These are phyloP conservation scores for Phytophthora chlamydospora DNA, from an alignment of 352 stramenopile genomes.

Conservation along the genomic window DNA sequence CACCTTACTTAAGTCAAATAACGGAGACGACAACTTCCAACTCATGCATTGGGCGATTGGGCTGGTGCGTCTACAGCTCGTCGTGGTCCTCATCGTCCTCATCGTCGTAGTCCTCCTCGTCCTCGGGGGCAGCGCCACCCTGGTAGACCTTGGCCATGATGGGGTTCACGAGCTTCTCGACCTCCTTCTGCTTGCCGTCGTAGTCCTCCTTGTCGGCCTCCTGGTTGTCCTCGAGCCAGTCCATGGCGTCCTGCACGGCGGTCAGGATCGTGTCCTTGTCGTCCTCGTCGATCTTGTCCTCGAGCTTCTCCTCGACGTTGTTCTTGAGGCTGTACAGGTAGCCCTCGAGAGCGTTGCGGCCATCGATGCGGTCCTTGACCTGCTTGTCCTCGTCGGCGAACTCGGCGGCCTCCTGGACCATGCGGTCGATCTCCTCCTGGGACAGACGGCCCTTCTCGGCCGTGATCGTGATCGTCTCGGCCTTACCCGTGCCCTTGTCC, in stretches of 20 bases:
- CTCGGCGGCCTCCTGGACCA: constrained; percentile 98
- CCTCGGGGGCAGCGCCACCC: constrained; percentile 65
- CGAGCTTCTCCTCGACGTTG: constrained; percentile 94
- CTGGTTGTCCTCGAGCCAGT: constrained; percentile 99
- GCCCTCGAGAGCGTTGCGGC: constrained; percentile 96
- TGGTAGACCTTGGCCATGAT: constrained; percentile 99
- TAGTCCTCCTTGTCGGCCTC: constrained; percentile 99
- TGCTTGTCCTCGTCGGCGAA: constrained; percentile 99
- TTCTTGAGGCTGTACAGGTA: constrained; percentile 98
- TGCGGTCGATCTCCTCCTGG: constrained; percentile 99
- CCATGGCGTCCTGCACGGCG: constrained; percentile 97
- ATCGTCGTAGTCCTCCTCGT: constrained; percentile 75
- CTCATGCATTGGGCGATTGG: constrained; percentile 27
- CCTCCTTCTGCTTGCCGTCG: constrained; percentile 98
- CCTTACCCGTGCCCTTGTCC: constrained; percentile 99
- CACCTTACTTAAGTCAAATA: constrained; percentile 48
- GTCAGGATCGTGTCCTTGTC: constrained; percentile 92
- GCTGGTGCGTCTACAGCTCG: constrained; percentile 91
- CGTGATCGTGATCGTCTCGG: constrained; percentile 98
- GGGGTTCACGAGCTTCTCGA: constrained; percentile 98
- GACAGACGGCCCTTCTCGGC: constrained; percentile 98
- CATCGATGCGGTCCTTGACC: constrained; percentile 97
- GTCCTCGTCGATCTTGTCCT: constrained; percentile 96
- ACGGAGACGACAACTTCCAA: constrained; percentile 41
- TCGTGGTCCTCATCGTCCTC: constrained; percentile 91